These are phyloP conservation scores for Xylaria sp. DNA, from an alignment of 2,329 filamentous ascomycete genomes.

Conservation along the genomic window DNA sequence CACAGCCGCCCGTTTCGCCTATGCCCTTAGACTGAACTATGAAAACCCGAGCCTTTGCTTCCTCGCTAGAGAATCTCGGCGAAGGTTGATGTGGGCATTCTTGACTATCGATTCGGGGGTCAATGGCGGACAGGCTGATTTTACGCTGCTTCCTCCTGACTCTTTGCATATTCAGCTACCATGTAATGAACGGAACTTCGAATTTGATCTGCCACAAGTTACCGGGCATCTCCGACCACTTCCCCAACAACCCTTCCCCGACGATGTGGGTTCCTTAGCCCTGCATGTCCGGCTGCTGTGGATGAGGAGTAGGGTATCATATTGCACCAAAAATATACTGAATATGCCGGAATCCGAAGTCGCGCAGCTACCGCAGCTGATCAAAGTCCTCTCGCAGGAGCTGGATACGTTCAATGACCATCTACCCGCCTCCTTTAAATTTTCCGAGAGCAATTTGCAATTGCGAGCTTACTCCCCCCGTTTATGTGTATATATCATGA, in stretches of 20 bases:
- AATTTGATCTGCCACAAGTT: constrained; percentile 62
- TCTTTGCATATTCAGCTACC: constrained; percentile 54
- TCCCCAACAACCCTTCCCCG: constrained; percentile 52
- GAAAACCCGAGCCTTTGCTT: constrained; percentile 54
- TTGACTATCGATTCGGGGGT: constrained; percentile 55
- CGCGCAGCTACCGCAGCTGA: constrained; percentile 51
- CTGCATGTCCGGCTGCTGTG: constrained; percentile 62
- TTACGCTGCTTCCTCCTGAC: constrained; percentile 52
- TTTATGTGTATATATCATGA: constrained; percentile 64
- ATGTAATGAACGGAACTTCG: constrained; percentile 58
- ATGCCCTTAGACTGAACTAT: constrained; percentile 56
- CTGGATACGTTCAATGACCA: constrained; percentile 58
- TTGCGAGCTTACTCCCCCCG: constrained; percentile 62
- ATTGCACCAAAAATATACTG: constrained; percentile 55
- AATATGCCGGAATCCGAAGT: constrained; percentile 52
- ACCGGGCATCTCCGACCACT: constrained; percentile 54
- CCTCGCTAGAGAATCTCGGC: constrained; percentile 40
- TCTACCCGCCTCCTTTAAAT: constrained; percentile 61
- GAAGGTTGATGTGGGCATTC: constrained; percentile 53
- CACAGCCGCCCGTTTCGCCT: constrained; percentile 53
- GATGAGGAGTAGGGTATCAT: constrained; percentile 59
- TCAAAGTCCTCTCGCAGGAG: constrained; percentile 54
- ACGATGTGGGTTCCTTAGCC: constrained; percentile 61
- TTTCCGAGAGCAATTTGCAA: constrained; percentile 61
- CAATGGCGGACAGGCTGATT: constrained; percentile 53